These are phyloP conservation scores for Boechera divaricarpa DNA, from an alignment of 345 rosid genomes.

Conservation along the genomic window DNA sequence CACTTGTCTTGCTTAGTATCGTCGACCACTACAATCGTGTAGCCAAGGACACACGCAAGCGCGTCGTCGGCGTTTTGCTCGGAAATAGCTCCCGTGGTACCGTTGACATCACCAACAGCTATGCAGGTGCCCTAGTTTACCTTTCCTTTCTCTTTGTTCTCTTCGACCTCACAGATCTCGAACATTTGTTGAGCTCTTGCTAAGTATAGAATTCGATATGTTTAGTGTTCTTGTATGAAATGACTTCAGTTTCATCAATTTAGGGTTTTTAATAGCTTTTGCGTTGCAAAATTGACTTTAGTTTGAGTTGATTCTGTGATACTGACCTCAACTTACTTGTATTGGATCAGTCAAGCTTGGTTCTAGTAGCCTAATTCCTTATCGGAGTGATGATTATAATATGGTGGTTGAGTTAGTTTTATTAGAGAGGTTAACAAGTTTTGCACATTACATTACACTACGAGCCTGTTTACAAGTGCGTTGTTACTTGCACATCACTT, in stretches of 20 bases:
- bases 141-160: background rate
- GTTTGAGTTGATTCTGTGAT: conserved; percentile 12
- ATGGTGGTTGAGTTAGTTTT: background rate
- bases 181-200: background rate
- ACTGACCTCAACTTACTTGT: background rate
- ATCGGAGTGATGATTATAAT: background rate
- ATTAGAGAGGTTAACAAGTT: background rate
- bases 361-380: background rate
- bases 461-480: background rate
- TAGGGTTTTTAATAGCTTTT: background rate
- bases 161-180: conserved; percentile 19
- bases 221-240: background rate
- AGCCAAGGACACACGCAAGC: conserved; percentile 82
- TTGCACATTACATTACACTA: background rate
- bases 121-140: conserved; percentile 56
- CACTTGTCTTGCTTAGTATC: conserved; percentile 89
- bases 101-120: conserved; percentile 89
- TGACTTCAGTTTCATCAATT: background rate
- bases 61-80: conserved; percentile 83
- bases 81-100: conserved; percentile 74
- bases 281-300: background rate
- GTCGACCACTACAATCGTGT: conserved; percentile 92
- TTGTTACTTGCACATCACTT: conserved; percentile 5
- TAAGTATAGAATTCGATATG: background rate
- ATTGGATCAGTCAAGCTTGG: conserved; percentile 18